Conservation (phyloP, 2,329 filamentous ascomycete species). For the Venturia effusa region DNA sequence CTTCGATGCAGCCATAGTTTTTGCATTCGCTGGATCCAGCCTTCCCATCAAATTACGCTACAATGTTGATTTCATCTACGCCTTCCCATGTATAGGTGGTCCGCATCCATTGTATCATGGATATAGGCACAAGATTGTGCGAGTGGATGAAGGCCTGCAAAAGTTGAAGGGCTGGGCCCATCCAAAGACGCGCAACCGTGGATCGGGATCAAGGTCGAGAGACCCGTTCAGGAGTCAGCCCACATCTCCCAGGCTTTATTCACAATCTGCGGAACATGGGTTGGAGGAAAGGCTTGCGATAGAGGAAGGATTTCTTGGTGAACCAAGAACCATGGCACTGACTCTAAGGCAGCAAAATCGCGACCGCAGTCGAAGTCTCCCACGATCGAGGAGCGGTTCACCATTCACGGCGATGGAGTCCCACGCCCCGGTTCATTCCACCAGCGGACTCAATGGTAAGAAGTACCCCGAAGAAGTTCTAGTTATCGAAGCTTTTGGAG, state of each 20-base stretch:
- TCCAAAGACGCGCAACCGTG: conserved; percentile 5
- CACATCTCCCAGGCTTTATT: background rate
- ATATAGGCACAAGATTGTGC: conserved; percentile 49
- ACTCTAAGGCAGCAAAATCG: background rate
- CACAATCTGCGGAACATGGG: background rate
- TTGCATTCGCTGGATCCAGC: conserved; percentile 29
- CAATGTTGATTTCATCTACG: conserved; percentile 31
- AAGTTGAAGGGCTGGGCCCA: conserved; percentile 19
- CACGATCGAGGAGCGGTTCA: background rate
- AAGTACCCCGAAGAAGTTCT: conserved; percentile 50
- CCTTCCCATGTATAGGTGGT: conserved; percentile 30
- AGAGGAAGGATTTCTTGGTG: background rate
- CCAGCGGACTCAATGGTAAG: conserved; percentile 16
- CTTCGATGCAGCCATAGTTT: conserved; percentile 29
- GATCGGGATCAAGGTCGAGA: background rate
- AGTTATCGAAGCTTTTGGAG: conserved; percentile 62
- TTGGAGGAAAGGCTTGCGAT: background rate
- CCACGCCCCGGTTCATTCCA: conserved; percentile 12
- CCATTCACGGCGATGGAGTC: conserved; percentile 5
- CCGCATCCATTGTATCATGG: conserved; percentile 56
- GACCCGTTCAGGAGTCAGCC: background rate
- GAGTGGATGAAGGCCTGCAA: conserved; percentile 52
- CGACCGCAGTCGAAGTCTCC: background rate
- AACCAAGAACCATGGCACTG: background rate
- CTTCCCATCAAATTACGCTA: conserved; percentile 28